A percentile compares a stretch with the other conserved stretches of the same genome.
These are phyloP conservation scores for Pholiota molesta DNA, from an alignment of 768 basidiomycete genomes.

Conservation along the genomic window DNA sequence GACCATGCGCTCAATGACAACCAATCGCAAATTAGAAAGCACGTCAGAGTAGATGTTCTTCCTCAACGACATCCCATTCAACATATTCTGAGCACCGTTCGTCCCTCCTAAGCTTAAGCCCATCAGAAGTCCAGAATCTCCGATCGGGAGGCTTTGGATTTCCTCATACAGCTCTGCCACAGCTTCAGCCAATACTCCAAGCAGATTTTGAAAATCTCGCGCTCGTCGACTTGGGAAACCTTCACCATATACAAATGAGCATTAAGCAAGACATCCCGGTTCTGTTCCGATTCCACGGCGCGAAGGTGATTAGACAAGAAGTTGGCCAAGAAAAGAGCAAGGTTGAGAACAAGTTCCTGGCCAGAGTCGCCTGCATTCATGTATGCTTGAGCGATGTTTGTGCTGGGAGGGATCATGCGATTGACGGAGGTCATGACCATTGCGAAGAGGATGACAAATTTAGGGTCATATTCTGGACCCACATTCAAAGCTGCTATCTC, in stretches of 20 bases:
- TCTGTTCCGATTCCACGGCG: slow-evolving; percentile 88
- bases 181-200: slow-evolving; percentile 97
- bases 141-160: slow-evolving; percentile 88
- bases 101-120: slow-evolving; percentile 81
- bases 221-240: slow-evolving; percentile 96
- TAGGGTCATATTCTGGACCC: slow-evolving; percentile 95
- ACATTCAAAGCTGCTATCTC: slow-evolving; percentile 96
- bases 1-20: slow-evolving; percentile 99
- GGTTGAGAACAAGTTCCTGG: slow-evolving; percentile 96
- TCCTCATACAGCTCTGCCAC: slow-evolving; percentile 98
- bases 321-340: slow-evolving; percentile 96
- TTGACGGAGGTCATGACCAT: slow-evolving; percentile 99
- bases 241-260: slow-evolving; percentile 99
- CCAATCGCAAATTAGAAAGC: slow-evolving; percentile 88
- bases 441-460: slow-evolving; percentile 96
- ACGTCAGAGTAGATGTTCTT: slow-evolving; percentile 98
- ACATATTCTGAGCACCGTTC: slow-evolving; percentile 63
- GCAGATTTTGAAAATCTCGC: slow-evolving; percentile 99
- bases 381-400: slow-evolving; percentile 94
- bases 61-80: slow-evolving; percentile 77
- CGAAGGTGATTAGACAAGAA: slow-evolving; percentile 93
- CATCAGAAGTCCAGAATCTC: slow-evolving; percentile 86
- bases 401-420: slow-evolving; percentile 94
- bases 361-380: slow-evolving; percentile 87
- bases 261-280: slow-evolving; percentile 92